Evolutionary conservation across 1,139 yeast species (phyloP), one percentile per base, ranked within the genome.

Genomic region (Nakaseomyces delphensis): DNA sequence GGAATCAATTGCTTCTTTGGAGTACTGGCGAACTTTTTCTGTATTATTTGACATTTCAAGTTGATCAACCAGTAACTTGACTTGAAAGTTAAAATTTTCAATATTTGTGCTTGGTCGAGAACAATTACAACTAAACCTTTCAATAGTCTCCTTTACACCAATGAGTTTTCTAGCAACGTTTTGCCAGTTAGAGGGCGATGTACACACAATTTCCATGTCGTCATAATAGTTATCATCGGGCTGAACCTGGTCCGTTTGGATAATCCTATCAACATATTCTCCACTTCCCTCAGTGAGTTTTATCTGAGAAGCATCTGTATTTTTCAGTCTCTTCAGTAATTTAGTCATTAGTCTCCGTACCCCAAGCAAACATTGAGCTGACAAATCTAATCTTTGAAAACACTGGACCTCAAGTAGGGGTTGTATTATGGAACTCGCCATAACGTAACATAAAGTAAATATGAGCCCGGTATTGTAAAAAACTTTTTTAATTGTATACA

Each of bases 281-380:
- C 42, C 42, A 7, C 35, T 60, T 11, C 68, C 72, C 23, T 23
- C 13, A 3, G 66, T 66, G 40, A 68, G 65, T 27, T 64, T 67
- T n/a, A 69, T 54, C 4, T 62, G 63, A 13, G 69, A 63, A 3
- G 63, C 49, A 3, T 73, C 69, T 1, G 63, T 52, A 9, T 45
- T 50, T 19, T 45, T 43, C 20, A 57, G 42, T 29, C 51, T 47
- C 3, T 48, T 43, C 20, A 57, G 46, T 16, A 56, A 36, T 7
- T 37, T 44, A 6, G 43, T 30, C 4, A 63, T 52, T 7, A 57
- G 19, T 25, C 49, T 48, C 19, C 67, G 48, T 4, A 57, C 41
- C 23, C 48, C 51, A 9, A 53, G 33, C 2, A 65, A 43, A 1
- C 54, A 47, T 9, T 31, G 36, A 2, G 48, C 44, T 9, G 53